Conservation (phyloP, 192 early-diverging fungal genomes). For the Tieghemiomyces parasiticus region DNA sequence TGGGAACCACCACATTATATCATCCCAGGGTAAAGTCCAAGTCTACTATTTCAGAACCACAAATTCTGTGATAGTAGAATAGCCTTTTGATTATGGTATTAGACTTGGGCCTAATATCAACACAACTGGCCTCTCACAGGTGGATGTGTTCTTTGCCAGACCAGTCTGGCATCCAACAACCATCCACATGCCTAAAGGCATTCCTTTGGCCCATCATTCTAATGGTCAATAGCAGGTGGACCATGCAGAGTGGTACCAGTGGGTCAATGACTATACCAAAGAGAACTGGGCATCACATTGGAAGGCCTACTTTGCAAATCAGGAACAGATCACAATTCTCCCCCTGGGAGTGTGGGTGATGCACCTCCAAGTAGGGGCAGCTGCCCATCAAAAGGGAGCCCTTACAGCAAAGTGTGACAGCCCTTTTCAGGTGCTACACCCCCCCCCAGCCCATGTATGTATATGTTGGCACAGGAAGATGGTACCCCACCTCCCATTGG, state of each 20-base stretch:
- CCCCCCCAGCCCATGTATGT: too few relatives aligned
- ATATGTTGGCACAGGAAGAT: too few relatives aligned
- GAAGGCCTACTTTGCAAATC: not conserved
- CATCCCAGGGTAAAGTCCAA: too few relatives aligned
- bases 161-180: not conserved
- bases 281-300: not conserved
- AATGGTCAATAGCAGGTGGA: not conserved
- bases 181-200: not conserved
- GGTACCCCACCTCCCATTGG: too few relatives aligned
- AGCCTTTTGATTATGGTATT: too few relatives aligned
- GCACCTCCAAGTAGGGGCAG: not conserved
- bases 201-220: not conserved
- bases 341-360: not conserved
- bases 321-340: not conserved
- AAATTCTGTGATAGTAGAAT: too few relatives aligned
- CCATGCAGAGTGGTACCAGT: constrained; percentile 1
- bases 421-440: not conserved
- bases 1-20: too few relatives aligned
- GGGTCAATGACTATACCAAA: not conserved
- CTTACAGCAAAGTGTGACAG: not conserved
- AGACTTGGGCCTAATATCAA: too few relatives aligned
- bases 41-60: too few relatives aligned
- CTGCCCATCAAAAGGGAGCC: not conserved
- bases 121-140: not conserved
- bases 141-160: not conserved